Base-by-base conservation (phyloP, 805 yeast genomes). In the Pichia thaimueangensis region DNA sequence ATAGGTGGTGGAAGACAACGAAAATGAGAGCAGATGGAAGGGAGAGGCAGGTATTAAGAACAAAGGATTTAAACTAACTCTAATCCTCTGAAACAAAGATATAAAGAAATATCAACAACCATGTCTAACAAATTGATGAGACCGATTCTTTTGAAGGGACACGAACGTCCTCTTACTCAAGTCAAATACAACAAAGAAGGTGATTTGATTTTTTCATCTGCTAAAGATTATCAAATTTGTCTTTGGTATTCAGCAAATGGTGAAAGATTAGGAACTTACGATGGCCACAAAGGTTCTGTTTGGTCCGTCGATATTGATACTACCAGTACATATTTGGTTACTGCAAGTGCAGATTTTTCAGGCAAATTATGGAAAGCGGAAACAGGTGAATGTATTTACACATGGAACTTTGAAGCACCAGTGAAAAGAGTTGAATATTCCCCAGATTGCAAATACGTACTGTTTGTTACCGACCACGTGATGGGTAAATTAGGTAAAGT, bases 131-230 rank as follows among this genome's bases (percentile, higher is more conserved):
- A 45, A 51, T 60, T 51, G 51, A 78, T 79, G 83, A 78, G 83
- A 74, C 84, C 85, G 45, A 64, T 79, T 53, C 59, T 80, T 71
- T 70, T 83, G 57, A 84, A 85, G 74, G 97, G 97, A 47, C 98
- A 93, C 69, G 96, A 86, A 70, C 95, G 98, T 77, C 87, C 97
- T 52, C 71, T 93, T 56, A 89, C 97, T 37, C 97, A 93, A 73
- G 89, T 93, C 55, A 91, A 86, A 63, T 93, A 81, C 71, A 93
- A 93, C 76, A 74, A 79, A 49, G 97, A 94, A 59, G 99, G 99
- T 35, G 99, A 93, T 64, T 67, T 93, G 53, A 74, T 93, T 44
- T 82, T 93, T 62, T 81, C 97, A 10, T 89, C 86, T 31, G 87
- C 96, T 50, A 88, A 93, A 65, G 98, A 93, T 74, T 74, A 76